These are phyloP conservation scores for Kwoniella newhampshirensis DNA, from an alignment of 768 basidiomycete genomes.

Conservation along the genomic window DNA sequence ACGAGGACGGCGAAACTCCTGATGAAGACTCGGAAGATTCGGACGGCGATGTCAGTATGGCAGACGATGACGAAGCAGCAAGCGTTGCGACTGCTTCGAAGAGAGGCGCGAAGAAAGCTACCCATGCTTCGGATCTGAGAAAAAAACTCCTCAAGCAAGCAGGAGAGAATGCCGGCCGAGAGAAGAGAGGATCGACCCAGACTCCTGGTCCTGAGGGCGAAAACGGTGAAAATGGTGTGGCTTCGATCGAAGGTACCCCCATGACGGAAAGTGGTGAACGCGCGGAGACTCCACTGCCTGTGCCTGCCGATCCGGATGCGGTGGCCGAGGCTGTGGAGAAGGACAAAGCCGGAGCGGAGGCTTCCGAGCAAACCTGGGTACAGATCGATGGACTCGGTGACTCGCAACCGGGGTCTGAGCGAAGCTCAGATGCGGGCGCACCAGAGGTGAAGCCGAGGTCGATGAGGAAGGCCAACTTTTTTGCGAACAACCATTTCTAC, in stretches of 20 bases:
- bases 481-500: slow-evolving; percentile 90
- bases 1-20: slow-evolving; percentile 55
- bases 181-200: slow-evolving; percentile 35
- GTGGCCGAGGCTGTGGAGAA: slow-evolving; percentile 49
- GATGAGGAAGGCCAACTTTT: slow-evolving; percentile 60
- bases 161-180: slow-evolving; percentile 60
- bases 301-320: slow-evolving; percentile 42
- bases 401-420: slow-evolving; percentile 30
- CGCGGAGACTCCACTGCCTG: slow-evolving; percentile 44
- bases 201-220: slow-evolving; percentile 39
- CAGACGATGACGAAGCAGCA: slow-evolving; percentile 48
- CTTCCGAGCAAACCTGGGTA: slow-evolving; percentile 53
- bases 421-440: slow-evolving; percentile 19
- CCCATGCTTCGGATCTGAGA: slow-evolving; percentile 65
- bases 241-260: slow-evolving; percentile 48
- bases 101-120: slow-evolving; percentile 41
- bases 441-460: slow-evolving; percentile 17
- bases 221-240: slow-evolving; percentile 23
- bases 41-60: slow-evolving; percentile 57
- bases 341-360: slow-evolving; percentile 46
- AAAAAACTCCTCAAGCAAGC: slow-evolving; percentile 76
- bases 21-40: slow-evolving; percentile 65
- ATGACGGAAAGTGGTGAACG: slow-evolving; percentile 34
- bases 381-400: slow-evolving; percentile 41
- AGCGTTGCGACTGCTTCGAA: slow-evolving; percentile 14